phyloP scores from a whole-genome alignment of 176 grass and related monocot genomes.

The Microstegium vimineum region DNA sequence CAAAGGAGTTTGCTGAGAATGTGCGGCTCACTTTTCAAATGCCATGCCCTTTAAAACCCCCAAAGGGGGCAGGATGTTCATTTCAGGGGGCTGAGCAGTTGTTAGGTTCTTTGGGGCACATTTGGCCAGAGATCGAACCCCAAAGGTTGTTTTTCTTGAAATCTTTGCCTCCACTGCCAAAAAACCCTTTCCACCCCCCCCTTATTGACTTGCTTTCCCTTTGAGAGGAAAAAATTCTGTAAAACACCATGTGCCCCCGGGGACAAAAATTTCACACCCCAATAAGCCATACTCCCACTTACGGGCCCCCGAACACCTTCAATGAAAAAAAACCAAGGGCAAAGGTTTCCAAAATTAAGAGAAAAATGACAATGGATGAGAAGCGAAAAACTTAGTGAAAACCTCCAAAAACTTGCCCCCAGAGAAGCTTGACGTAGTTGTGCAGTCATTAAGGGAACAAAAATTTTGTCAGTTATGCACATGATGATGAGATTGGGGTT shows the following conservation, averaged over 20 bases:
- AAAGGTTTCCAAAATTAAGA: conserved; percentile 84
- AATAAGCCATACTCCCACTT: conserved; percentile 46
- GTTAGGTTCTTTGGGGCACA: conserved; percentile 63
- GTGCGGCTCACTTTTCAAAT: conserved; percentile 89
- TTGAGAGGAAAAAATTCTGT: conserved; percentile 79
- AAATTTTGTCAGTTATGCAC: conserved; percentile 83
- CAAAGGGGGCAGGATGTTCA: conserved; percentile 91
- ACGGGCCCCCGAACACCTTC: conserved; percentile 52
- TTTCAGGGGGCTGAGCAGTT: conserved; percentile 88
- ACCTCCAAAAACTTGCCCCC: conserved; percentile 83
- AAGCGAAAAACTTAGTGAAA: conserved; percentile 87
- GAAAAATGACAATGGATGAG: conserved; percentile 97
- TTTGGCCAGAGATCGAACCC: conserved; percentile 75
- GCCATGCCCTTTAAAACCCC: conserved; percentile 98
- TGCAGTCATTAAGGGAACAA: conserved; percentile 95
- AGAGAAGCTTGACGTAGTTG: conserved; percentile 72
- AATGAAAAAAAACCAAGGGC: conserved; percentile 91
- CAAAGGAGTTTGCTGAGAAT: conserved; percentile 75
- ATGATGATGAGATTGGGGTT: conserved; percentile 98
- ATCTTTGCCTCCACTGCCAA: conserved; percentile 45
- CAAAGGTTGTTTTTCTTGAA: conserved; percentile 65
- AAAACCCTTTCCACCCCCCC: conserved; percentile 55
- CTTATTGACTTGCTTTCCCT: conserved; percentile 40
- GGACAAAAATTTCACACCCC: conserved; percentile 41
- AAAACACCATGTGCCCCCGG: conserved; percentile 25